A percentile compares a stretch with the other conserved stretches of the same genome.
These are phyloP conservation scores for Paramarasmius palmivorus DNA, from an alignment of 1,284 basidiomycete species.

Conservation along the genomic window DNA sequence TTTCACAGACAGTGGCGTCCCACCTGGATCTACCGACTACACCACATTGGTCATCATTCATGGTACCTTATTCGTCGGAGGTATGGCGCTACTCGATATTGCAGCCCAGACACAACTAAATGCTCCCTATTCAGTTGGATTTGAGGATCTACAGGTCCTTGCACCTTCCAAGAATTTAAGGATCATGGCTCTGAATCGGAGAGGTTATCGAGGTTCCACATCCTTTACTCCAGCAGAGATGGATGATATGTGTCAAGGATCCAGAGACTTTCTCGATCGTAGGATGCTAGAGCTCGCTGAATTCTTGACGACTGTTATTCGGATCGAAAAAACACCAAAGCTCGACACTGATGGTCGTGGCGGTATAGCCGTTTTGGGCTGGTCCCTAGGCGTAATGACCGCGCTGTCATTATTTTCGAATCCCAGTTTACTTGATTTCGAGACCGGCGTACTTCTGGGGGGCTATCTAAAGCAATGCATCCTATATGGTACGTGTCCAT, in stretches of 20 bases:
- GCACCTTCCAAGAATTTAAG: conserved; percentile 26
- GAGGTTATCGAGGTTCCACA: conserved; percentile 34
- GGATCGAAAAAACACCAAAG: conserved; percentile 25
- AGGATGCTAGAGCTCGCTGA: conserved; percentile 22
- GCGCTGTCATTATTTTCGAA: conserved; percentile 27
- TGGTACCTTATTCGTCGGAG: conserved; percentile 29
- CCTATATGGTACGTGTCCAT: conserved; percentile 26
- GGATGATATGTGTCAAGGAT: conserved; percentile 24
- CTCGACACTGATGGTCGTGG: conserved; percentile 23
- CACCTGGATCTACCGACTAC: conserved; percentile 26
- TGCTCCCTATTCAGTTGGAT: no score
- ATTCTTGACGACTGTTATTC: conserved; percentile 28
- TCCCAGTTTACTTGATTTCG: conserved; percentile 20
- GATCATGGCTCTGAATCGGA: conserved; percentile 28
- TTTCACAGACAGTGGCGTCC: conserved; percentile 34
- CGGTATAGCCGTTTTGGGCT: conserved; percentile 33
- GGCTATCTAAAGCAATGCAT: conserved; percentile 28
- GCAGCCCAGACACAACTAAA: not conserved
- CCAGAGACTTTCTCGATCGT: conserved; percentile 26
- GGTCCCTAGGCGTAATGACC: conserved; percentile 30
- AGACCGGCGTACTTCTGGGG: conserved; percentile 21
- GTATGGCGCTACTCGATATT: conserved; percentile 12
- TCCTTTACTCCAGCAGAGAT: conserved; percentile 31
- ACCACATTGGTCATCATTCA: conserved; percentile 32
- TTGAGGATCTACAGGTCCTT: conserved; percentile 23